Conservation (phyloP, 139 green algal species). For the Tetradesmus obliquus region DNA sequence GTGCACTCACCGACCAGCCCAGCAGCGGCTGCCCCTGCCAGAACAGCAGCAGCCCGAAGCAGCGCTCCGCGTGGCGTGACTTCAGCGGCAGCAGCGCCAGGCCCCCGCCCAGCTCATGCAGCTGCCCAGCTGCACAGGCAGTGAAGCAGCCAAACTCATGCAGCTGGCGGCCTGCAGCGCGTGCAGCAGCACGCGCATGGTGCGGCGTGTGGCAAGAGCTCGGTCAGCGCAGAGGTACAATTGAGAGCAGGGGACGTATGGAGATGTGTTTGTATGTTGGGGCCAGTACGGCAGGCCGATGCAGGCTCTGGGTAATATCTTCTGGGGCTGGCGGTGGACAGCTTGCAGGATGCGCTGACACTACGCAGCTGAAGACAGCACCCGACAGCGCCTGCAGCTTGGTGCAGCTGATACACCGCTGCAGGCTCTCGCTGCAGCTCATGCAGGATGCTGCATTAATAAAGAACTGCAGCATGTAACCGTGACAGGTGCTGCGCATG, state of each 20-base stretch:
- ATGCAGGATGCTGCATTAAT: too few species aligned
- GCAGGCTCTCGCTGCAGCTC: not conserved
- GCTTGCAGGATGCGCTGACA: too few species aligned
- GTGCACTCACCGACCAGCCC: constrained; percentile 58
- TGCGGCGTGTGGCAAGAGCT: too few species aligned
- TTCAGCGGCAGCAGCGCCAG: constrained; percentile 41
- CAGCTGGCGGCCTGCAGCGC: constrained; percentile 33
- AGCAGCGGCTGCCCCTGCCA: constrained; percentile 23
- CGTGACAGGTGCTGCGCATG: not conserved
- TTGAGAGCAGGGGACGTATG: too few species aligned
- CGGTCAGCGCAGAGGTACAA: too few species aligned
- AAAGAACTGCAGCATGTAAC: too few species aligned
- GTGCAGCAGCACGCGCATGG: not conserved
- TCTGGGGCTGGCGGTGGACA: not conserved
- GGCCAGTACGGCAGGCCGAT: too few species aligned
- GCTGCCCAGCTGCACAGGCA: not conserved
- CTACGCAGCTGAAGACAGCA: not conserved
- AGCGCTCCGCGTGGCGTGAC: constrained; percentile 50
- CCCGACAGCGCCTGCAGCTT: not conserved
- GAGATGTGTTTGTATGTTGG: too few species aligned
- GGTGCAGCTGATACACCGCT: not conserved
- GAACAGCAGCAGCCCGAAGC: constrained; percentile 55
- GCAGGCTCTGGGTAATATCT: too few species aligned
- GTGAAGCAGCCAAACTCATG: constrained; percentile 22
- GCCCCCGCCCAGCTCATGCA: not conserved